A percentile compares a stretch with the other conserved stretches of the same genome.
These are phyloP conservation scores for rapeseed (Brassica napus) DNA, from an alignment of 345 rosid species.

Conservation along the genomic window Da-Ae NC_063441.1:22599501-22600000, in stretches of 20 bases:
- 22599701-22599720: not conserved
- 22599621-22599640: not conserved
- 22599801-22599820: not conserved
- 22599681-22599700: not conserved
- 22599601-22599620: not conserved
- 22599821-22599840: not conserved
- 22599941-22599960: not conserved
- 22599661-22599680: not conserved
- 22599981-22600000: not conserved
- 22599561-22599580: slow-evolving; percentile 4
- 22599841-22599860: not conserved
- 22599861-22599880: slow-evolving; percentile 2
- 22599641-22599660: not conserved
- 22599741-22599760: not conserved
- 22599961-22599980: not conserved
- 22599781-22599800: not conserved
- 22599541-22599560: no score
- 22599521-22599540: not conserved
- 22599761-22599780: not conserved
- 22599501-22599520: not conserved
- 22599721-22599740: not conserved
- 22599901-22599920: not conserved
- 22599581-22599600: not conserved
- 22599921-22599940: not conserved
- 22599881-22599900: slow-evolving; percentile 3